phyloP scores from a whole-genome alignment of 1,284 basidiomycete species.

The Trametes polyzona region DNA sequence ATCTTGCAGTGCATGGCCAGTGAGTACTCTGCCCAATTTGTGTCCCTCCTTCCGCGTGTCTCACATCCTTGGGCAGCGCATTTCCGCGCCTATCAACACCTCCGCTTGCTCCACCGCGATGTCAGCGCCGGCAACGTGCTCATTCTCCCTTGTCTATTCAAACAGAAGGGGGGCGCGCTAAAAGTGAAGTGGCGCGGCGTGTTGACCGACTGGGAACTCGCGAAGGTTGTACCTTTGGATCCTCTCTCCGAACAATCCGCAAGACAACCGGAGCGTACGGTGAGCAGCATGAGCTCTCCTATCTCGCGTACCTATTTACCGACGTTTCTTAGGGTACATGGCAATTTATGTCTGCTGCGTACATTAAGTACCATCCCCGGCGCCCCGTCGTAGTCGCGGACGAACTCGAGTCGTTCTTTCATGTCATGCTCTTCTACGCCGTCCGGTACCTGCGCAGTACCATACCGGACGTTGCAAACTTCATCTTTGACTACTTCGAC shows the following conservation, averaged over 20 bases:
- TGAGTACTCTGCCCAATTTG: not conserved
- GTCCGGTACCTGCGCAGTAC: conserved; percentile 1
- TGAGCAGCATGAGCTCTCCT: not conserved
- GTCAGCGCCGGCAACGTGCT: conserved; percentile 12
- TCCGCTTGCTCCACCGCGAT: conserved; percentile 12
- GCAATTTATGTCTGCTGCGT: conserved; percentile 12
- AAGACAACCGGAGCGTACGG: conserved; percentile 4
- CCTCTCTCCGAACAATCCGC: not conserved
- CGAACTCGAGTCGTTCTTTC: conserved; percentile 17
- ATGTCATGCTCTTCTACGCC: conserved; percentile 11
- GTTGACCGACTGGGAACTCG: conserved; percentile 17
- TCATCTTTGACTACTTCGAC: too few relatives aligned
- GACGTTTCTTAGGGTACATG: conserved; percentile 4
- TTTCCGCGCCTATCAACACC: not conserved
- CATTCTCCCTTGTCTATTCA: not conserved
- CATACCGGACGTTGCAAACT: too few relatives aligned
- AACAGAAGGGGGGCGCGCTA: too few relatives aligned
- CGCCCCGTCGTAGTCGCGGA: conserved; percentile 3
- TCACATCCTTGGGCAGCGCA: conserved; percentile 1
- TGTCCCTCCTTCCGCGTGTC: not conserved
- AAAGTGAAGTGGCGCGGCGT: conserved; percentile 3
- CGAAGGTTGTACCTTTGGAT: not conserved
- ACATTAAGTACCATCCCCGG: not conserved
- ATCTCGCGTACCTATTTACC: not conserved
- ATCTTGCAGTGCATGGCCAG: not conserved